These are phyloP conservation scores for Turnera subulata DNA, from an alignment of 345 rosid genomes.

Conservation along the genomic window DNA sequence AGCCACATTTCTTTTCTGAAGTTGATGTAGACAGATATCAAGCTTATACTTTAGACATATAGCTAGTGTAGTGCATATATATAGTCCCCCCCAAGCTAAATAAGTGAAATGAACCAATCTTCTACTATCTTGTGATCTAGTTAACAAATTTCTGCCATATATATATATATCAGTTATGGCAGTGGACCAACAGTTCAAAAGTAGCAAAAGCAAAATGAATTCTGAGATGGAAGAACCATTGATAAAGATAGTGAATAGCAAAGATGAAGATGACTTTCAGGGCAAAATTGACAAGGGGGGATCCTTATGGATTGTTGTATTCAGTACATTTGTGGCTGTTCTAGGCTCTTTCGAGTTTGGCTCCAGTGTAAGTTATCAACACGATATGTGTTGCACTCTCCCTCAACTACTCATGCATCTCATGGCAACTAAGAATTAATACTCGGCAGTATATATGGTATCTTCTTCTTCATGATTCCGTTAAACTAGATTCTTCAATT, in stretches of 20 bases:
- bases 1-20: neutral
- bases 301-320: slow-evolving; percentile 29
- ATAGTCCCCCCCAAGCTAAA: too few species aligned
- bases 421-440: neutral
- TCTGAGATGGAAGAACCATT: neutral
- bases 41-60: too few species aligned
- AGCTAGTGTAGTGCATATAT: too few species aligned
- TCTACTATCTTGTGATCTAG: too few species aligned
- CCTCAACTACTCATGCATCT: neutral
- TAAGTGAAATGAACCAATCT: too few species aligned
- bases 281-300: neutral
- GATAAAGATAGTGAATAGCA: neutral
- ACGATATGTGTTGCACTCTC: too few species aligned
- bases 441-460: neutral
- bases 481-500: too few species aligned
- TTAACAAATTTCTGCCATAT: neutral
- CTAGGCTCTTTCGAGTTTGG: slow-evolving; percentile 52
- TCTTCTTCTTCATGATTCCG: neutral
- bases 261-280: neutral
- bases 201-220: neutral
- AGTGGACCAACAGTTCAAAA: neutral
- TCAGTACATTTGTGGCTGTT: slow-evolving; percentile 48
- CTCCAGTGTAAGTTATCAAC: slow-evolving; percentile 34
- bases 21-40: too few species aligned
- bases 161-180: neutral